A percentile compares a stretch with the other conserved stretches of the same genome.
Conservation (phyloP, 257 asterid genomes). For the Nyctanthes arbortristis region DNA sequence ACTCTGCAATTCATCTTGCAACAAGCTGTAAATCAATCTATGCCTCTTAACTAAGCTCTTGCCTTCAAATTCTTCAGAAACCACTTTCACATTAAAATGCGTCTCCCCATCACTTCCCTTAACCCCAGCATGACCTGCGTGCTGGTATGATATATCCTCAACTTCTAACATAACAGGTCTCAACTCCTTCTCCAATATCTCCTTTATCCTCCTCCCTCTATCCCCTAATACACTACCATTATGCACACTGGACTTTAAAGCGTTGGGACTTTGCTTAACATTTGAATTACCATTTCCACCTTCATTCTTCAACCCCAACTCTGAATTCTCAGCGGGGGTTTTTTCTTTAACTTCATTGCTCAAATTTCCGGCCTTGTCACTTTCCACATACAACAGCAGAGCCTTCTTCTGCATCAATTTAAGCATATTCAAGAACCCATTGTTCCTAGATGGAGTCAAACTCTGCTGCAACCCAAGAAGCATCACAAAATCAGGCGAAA, state of each 20-base stretch:
- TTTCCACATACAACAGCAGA: slow-evolving; percentile 54
- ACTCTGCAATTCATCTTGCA: slow-evolving; percentile 80
- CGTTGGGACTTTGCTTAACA: slow-evolving; percentile 24
- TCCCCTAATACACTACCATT: slow-evolving; percentile 43
- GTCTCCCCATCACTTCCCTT: slow-evolving; percentile 82
- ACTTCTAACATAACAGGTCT: slow-evolving; percentile 52
- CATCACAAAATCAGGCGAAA: slow-evolving; percentile 72
- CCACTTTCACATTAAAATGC: slow-evolving; percentile 73
- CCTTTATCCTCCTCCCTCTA: slow-evolving; percentile 67
- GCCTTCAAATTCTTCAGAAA: slow-evolving; percentile 74
- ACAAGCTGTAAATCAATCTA: slow-evolving; percentile 61
- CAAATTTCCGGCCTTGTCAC: slow-evolving; percentile 40
- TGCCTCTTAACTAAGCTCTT: slow-evolving; percentile 97
- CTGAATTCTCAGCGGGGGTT: slow-evolving; percentile 25
- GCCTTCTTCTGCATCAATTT: slow-evolving; percentile 87
- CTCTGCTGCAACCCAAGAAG: slow-evolving; percentile 81
- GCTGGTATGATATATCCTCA: slow-evolving; percentile 86
- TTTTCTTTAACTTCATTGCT: slow-evolving; percentile 10
- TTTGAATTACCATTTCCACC: slow-evolving; percentile 25
- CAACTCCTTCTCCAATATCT: slow-evolving; percentile 52
- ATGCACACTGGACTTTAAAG: slow-evolving; percentile 17
- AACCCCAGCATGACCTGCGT: slow-evolving; percentile 79
- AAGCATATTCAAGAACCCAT: slow-evolving; percentile 92
- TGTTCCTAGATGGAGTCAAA: slow-evolving; percentile 73
- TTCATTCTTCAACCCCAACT: slow-evolving; percentile 23